phyloP scores from a whole-genome alignment of 2,329 filamentous ascomycete species.

The Curvularia spicifera region DNA sequence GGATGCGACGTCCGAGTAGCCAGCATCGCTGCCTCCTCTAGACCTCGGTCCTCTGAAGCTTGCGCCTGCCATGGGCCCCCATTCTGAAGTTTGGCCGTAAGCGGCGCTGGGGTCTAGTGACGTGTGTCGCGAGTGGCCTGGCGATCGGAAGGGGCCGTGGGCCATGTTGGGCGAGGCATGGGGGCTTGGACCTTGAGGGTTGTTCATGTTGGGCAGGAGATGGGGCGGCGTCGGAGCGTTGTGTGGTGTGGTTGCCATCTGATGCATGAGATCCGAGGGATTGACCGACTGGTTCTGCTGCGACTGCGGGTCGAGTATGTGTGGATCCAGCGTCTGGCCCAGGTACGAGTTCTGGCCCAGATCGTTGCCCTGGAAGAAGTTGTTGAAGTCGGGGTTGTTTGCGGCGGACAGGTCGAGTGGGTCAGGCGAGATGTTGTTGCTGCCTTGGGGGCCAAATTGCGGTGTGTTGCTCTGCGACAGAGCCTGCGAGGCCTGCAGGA shows the following conservation, averaged over 20 bases:
- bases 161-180: constrained; percentile 61
- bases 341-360: constrained; percentile 65
- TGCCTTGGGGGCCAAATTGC: constrained; percentile 49
- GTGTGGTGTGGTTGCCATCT: constrained; percentile 60
- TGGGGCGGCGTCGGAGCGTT: constrained; percentile 63
- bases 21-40: constrained; percentile 78
- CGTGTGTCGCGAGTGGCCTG: constrained; percentile 64
- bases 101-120: constrained; percentile 68
- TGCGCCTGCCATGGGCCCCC: constrained; percentile 59
- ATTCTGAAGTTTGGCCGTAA: constrained; percentile 64
- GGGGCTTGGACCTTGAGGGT: constrained; percentile 61
- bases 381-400: constrained; percentile 47
- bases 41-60: constrained; percentile 77
- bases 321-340: constrained; percentile 52
- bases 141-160: constrained; percentile 59
- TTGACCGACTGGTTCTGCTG: constrained; percentile 54
- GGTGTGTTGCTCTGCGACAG: constrained; percentile 64
- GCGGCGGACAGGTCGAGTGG: constrained; percentile 43
- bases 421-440: constrained; percentile 47
- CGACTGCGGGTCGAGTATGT: constrained; percentile 51
- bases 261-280: constrained; percentile 55
- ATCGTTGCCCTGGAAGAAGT: constrained; percentile 64
- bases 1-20: constrained; percentile 78
- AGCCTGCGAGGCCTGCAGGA: constrained; percentile 48
- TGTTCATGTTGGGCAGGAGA: constrained; percentile 60